Conservation (phyloP, 345 rosid genomes). For the Eucalyptus globulus region DNA sequence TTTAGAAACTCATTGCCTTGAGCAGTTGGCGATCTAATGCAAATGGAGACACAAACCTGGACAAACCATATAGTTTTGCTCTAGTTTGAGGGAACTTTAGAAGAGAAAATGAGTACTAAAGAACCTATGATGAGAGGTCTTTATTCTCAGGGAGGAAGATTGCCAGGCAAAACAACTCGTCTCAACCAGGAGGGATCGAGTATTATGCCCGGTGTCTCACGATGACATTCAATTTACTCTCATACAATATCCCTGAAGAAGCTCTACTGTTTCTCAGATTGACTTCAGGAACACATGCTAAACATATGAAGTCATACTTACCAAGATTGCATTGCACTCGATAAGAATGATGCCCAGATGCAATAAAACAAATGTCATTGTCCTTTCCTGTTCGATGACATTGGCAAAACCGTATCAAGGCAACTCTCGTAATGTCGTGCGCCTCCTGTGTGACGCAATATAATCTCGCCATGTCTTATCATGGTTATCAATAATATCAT, state of each 20-base stretch:
- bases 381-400: not conserved
- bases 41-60: not conserved
- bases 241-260: constrained; percentile 6
- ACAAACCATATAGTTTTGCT: not conserved
- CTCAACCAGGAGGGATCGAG: not conserved
- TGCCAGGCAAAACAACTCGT: not conserved
- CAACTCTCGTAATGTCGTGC: not conserved
- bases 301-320: not conserved
- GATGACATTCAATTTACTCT: not conserved
- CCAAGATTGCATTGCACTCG: not conserved
- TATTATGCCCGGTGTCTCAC: not conserved
- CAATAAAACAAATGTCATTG: not conserved
- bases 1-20: not conserved
- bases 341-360: not conserved
- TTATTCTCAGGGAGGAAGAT: not conserved
- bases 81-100: not conserved
- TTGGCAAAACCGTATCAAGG: not conserved
- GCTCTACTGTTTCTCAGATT: not conserved
- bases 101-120: not conserved
- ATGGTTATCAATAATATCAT: not conserved
- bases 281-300: not conserved
- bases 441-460: not conserved
- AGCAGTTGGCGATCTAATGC: not conserved
- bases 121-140: not conserved
- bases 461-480: not conserved